Base-by-base conservation (phyloP, 106 monocot species). In the Dactylorhiza incarnata region DNA sequence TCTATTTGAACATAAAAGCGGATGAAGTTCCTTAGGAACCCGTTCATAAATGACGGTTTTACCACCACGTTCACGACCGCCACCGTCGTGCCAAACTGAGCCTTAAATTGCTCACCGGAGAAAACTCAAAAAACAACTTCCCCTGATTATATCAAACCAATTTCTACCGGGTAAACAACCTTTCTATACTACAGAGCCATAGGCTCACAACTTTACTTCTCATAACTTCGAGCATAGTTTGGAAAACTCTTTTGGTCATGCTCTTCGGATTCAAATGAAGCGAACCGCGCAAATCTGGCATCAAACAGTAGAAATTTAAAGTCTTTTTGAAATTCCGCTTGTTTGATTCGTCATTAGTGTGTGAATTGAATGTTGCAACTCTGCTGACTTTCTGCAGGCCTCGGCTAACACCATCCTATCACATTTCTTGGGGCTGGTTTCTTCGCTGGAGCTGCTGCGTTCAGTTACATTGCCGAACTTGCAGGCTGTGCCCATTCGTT, bases 381-480 rank as follows among this genome's bases (percentile, higher is more conserved):
- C 69, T 67, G 44, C 15, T 59, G 23, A 17, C 46, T 75, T 37
- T 37, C 74, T 81, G 50, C 88, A 96, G 96, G 96, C 96, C 49
- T 91, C 89, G 22, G 90, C 96, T 24, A 96, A 96, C 67, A 91
- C 96, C 14, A 91, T 91, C 24, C 82, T 89, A 24, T 96, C 96
- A 43, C 96, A 96, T 80, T 96, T 96, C 72, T 58, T 96, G 86
- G 96, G 96, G 15, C 76, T 96, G 9, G 72, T 87, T 26, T 87
- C 73, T 80, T 89, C 96, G 7, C 62, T 96, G 73, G 96, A 96
- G 54, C 85, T 96, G 65, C 78, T 96, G 51, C 84, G 93, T 4
- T 86, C 93, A 3, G 90, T 96, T 14, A 89, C 96, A 9, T 74
- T 81, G 17, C 88, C 96, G 5, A 76, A 84, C 14, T 24, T 81